phyloP scores from a whole-genome alignment of 176 grass and related monocot species.

The Bonia amplexicaulis region DNA sequence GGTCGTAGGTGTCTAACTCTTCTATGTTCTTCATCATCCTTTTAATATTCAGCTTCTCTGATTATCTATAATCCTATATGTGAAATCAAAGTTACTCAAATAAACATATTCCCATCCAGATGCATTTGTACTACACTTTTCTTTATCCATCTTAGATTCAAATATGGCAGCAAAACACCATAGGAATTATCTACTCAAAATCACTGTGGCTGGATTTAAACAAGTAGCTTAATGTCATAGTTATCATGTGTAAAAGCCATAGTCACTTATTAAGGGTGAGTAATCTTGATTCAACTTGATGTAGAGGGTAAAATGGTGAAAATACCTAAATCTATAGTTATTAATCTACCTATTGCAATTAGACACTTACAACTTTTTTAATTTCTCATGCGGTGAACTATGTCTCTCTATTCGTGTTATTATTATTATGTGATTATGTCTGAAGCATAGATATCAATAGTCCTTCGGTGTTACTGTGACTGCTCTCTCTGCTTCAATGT shows the following conservation, averaged over 20 bases:
- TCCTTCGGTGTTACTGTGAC: neutral
- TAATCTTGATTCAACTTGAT: neutral
- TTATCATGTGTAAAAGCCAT: neutral
- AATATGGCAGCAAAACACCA: neutral
- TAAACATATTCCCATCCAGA: neutral
- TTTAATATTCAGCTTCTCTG: conserved; percentile 1
- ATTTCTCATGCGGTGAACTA: neutral
- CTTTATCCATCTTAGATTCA: neutral
- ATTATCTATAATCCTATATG: neutral
- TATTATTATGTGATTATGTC: neutral
- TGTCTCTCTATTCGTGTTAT: neutral
- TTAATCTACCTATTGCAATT: neutral
- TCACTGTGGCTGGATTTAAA: neutral
- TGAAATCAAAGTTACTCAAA: neutral
- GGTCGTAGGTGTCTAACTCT: conserved; percentile 28
- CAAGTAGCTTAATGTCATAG: conserved; percentile 5
- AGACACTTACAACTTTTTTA: neutral
- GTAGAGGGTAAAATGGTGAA: neutral
- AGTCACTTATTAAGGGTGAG: neutral
- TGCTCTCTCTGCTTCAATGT: neutral
- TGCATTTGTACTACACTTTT: neutral
- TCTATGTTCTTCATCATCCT: conserved; percentile 13
- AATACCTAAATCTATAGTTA: neutral
- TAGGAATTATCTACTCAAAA: neutral
- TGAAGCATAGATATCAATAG: neutral